Evolutionary conservation across 2,329 filamentous ascomycete genomes (phyloP), one percentile per base, ranked within the genome.

Genomic region (Diplocarpon mali): DNA sequence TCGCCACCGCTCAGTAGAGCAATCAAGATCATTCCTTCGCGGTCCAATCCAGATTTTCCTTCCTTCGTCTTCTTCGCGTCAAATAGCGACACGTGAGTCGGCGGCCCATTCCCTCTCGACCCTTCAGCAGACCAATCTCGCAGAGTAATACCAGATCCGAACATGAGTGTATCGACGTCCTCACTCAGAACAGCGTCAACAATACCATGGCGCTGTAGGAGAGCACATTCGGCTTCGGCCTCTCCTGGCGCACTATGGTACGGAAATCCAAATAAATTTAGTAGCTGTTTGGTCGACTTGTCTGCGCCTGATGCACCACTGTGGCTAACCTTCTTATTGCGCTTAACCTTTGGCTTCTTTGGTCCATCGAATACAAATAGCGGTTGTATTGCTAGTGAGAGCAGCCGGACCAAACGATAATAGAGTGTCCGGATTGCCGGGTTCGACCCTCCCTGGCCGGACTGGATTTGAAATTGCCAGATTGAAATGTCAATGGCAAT

Each of bases 111-210:
- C 0, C 71, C 67, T n/a, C 69, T 72, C 36, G 69, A 72, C 11
- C 71, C 72, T 59, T 93, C 86, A 2, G 84, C 74, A 0, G 85
- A 85, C 80, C 86, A 95, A 57, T 87, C 90, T 40, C 87, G 75
- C 35, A 95, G 66, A 0, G 84, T 90, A 31, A 78, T 66, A 0
- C 76, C 80, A 51, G 87, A 92, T 1, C 92, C 92, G 66, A 96
- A 96, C 90, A 96, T 96, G 57, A 96, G 76, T 2, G 90, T 92
- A 61, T 98, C 92, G 35, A 95, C 88, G 68, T 98, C 92, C 62
- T 98, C 89, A 62, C 86, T 95, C 56, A 98, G 70, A 1, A 96
- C 92, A 0, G 86, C 90, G 63, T 98, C 92, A 1, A 95, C 89
- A 8, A 95, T 69, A 0, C 87, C 88, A 37, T 81, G 74, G 47